These are phyloP conservation scores for Trichophyton verrucosum DNA, from an alignment of 2,329 filamentous ascomycete species.

Conservation along the genomic window DNA sequence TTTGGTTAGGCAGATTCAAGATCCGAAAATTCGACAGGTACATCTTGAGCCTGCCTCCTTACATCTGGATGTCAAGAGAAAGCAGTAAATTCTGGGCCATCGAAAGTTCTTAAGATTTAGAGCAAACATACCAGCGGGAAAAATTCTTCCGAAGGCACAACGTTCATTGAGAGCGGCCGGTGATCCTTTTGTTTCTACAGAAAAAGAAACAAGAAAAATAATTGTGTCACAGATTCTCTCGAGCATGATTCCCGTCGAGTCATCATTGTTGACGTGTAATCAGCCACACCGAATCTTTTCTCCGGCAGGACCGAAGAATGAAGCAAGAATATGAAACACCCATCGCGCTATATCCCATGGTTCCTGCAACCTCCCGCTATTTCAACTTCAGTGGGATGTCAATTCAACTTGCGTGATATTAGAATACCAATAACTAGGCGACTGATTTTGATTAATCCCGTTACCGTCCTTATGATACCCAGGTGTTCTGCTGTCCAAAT, in stretches of 20 bases:
- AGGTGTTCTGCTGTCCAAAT: not conserved
- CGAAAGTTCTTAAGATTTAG: not conserved
- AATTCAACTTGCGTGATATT: not conserved
- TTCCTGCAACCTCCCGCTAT: not conserved
- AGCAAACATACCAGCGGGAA: not conserved
- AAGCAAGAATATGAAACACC: not conserved
- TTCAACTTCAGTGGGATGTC: not conserved
- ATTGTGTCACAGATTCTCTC: not conserved
- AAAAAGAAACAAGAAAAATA: not conserved
- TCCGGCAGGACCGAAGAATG: not conserved
- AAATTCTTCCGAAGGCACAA: not conserved
- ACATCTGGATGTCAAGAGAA: not conserved
- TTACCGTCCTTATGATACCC: not conserved
- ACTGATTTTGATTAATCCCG: not conserved
- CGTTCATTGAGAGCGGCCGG: not conserved
- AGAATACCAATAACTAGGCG: not conserved
- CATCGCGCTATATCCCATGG: not conserved
- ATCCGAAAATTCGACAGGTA: not conserved
- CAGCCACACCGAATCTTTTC: not conserved
- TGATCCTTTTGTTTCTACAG: not conserved
- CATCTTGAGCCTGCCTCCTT: not conserved
- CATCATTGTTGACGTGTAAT: not conserved
- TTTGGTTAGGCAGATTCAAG: slow-evolving; percentile 1
- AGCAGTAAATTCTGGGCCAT: slow-evolving; percentile 2
- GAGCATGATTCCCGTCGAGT: not conserved